phyloP scores from a whole-genome alignment of 2,329 filamentous ascomycete genomes.

The Trichoderma sp. region DNA sequence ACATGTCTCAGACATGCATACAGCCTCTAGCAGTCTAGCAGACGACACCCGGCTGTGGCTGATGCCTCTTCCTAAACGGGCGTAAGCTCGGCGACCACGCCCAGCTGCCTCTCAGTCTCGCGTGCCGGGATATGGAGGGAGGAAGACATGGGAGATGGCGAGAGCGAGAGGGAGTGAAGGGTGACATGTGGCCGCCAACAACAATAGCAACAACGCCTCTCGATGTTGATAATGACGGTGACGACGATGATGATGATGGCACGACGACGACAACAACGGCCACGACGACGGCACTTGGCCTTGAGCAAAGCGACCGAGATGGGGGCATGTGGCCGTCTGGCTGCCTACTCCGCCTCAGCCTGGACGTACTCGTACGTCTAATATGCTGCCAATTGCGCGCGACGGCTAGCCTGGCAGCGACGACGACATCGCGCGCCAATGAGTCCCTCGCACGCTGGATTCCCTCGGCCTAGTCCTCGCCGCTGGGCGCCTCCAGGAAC shows the following conservation, averaged over 20 bases:
- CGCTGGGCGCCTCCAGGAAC: conserved; percentile 17
- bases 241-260: not conserved
- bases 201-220: not conserved
- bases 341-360: conserved; percentile 11
- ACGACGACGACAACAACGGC: not conserved
- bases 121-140: not conserved
- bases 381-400: conserved; percentile 1
- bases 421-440: conserved; percentile 12
- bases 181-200: not conserved
- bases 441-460: not conserved
- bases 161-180: not conserved
- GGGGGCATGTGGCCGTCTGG: not conserved
- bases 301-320: not conserved
- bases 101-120: not conserved
- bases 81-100: conserved; percentile 15
- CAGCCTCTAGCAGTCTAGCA: conserved; percentile 11
- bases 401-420: conserved; percentile 11
- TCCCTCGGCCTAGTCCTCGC: conserved; percentile 10
- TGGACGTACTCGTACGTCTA: not conserved
- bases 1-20: conserved; percentile 37
- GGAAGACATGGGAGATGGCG: not conserved
- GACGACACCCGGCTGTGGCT: conserved; percentile 19
- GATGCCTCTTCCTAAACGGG: conserved; percentile 1
- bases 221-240: not conserved
- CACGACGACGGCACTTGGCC: not conserved